Base-by-base conservation (phyloP, 1,284 basidiomycete species). In the Trichosporon sp. region DNA sequence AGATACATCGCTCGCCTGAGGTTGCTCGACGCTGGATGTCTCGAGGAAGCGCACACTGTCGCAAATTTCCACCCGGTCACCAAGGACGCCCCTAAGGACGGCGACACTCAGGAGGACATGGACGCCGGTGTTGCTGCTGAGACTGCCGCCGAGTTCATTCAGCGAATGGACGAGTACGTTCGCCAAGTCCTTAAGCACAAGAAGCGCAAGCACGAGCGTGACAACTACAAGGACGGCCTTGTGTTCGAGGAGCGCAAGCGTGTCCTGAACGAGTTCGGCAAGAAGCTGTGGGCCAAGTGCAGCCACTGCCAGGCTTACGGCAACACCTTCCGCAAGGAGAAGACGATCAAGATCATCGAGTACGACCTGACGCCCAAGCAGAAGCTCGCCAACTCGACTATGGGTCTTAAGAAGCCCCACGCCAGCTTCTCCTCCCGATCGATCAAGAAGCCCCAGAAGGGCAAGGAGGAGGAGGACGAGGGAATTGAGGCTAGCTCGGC, bases 301-400 rank as follows among this genome's bases (percentile, higher is more conserved):
- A 82, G 85, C 0, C 87, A 87, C 69, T 99, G 96, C 84, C 86
- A 85, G 69, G 93, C 91, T 91, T 95, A 82, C 85, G 92, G 89
- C 38, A 27, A 58, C 62, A 68, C 66, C 0, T 92, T 93, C 83
- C 90, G 95, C 70, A 98, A 95, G 81, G 97, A 99, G 80, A 94
- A 93, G 1, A 88, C 92, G 78, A 92, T 93, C 70, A 98, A 98
- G 84, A 88, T 99, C 73, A 91, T 98, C 80, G 95, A 98, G 84
- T 92, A 92, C 77, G 94, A 95, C 76, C 87, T 98, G 32, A 86
- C 92, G 1, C 68, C 83, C 6, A 96, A 95, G 83, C 91, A 95
- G 78, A 92, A 92, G 81, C 85, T 83, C 42, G 86, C 88, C 65
- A 89, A 91, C 79, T 78, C 83, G 6, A 81, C 84, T n/a, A 82